phyloP scores from a whole-genome alignment of 768 basidiomycete species.

The Rhodosporidiobolus sp. region DNA sequence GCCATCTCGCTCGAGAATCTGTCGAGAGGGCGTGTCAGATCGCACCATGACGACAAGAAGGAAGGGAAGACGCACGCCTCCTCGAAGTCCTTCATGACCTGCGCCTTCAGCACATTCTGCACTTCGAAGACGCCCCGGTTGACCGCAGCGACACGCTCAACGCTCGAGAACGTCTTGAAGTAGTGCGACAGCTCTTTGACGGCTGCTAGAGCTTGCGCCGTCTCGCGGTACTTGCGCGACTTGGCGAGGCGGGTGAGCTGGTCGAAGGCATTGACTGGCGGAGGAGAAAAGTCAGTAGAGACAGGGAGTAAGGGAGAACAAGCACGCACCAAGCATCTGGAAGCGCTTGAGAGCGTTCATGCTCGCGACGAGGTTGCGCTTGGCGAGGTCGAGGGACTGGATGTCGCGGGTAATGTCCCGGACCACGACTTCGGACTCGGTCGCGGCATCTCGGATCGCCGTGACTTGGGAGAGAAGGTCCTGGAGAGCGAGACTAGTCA shows the following conservation, averaged over 20 bases:
- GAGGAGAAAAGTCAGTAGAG: neutral
- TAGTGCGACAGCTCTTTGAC: conserved; percentile 77
- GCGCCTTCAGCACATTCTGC: conserved; percentile 73
- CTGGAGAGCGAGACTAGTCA: conserved; percentile 50
- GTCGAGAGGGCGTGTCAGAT: neutral
- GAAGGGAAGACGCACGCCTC: conserved; percentile 32
- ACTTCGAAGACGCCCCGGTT: conserved; percentile 76
- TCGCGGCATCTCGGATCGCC: conserved; percentile 90
- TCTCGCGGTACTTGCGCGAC: conserved; percentile 61
- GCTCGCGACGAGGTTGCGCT: conserved; percentile 82
- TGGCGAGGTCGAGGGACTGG: conserved; percentile 85
- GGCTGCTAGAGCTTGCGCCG: conserved; percentile 82
- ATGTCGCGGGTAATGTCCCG: conserved; percentile 94
- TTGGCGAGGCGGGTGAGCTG: conserved; percentile 42
- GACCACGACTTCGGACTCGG: conserved; percentile 94
- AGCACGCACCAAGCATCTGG: conserved; percentile 79
- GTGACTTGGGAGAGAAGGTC: conserved; percentile 93
- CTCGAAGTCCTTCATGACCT: conserved; percentile 87
- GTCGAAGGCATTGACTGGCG: conserved; percentile 41
- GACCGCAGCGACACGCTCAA: conserved; percentile 71
- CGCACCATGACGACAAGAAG: neutral
- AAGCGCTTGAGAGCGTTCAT: conserved; percentile 86
- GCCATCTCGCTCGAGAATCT: conserved; percentile 33
- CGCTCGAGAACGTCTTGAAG: conserved; percentile 73
- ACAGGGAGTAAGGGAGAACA: too few relatives aligned